Conservation (phyloP, 2,329 filamentous ascomycete species). For the Pochonia chlamydosporia region DNA sequence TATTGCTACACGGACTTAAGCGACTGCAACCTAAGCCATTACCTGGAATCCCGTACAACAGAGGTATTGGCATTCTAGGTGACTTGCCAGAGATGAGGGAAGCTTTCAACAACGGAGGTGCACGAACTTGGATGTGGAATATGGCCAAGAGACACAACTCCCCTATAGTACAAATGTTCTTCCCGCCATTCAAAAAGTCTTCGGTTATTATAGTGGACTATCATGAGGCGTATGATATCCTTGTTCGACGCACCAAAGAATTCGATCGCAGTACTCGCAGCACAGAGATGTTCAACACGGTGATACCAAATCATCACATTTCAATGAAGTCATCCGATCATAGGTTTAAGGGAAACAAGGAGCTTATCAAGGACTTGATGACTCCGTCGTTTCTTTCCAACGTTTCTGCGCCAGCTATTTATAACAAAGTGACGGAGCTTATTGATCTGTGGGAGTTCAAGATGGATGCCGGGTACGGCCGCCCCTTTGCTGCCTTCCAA, state of each 20-base stretch:
- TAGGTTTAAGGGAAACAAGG: slow-evolving; percentile 21
- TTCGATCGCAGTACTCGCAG: slow-evolving; percentile 1
- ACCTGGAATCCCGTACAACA: slow-evolving; percentile 4
- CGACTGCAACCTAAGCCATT: no score
- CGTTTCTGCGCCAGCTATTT: slow-evolving; percentile 21
- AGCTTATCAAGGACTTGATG: slow-evolving; percentile 24
- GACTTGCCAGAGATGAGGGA: neutral
- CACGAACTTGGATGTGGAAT: neutral
- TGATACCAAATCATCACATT: slow-evolving; percentile 20
- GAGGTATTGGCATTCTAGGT: neutral
- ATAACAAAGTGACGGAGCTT: slow-evolving; percentile 21
- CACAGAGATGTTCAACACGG: neutral
- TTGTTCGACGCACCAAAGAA: neutral
- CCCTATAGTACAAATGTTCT: neutral
- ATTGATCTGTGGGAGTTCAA: slow-evolving; percentile 27
- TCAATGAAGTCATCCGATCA: slow-evolving; percentile 18
- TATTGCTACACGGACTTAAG: no score
- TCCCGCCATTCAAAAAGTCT: neutral
- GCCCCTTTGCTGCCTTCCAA: slow-evolving; percentile 21
- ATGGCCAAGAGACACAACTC: neutral
- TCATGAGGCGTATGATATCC: slow-evolving; percentile 1
- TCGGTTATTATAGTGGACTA: neutral
- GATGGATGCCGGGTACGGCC: slow-evolving; percentile 14
- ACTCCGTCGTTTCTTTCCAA: slow-evolving; percentile 20
- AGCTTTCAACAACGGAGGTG: neutral